Evolutionary conservation across 176 grass and related monocot species (phyloP).

Genomic region (Cymbopogon citratus): DNA sequence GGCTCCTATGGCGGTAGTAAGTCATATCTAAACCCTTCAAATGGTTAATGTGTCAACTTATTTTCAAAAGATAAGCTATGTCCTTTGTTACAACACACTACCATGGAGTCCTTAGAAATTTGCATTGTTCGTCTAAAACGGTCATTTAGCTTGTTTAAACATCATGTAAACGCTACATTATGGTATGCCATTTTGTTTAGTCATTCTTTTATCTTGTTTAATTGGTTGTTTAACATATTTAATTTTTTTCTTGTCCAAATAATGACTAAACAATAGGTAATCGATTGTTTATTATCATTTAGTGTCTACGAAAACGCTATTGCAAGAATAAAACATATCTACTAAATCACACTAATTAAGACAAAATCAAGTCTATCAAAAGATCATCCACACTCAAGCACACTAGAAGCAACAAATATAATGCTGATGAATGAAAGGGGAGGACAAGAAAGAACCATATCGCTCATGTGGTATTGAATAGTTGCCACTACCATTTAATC

Average conservation of each 20-base stretch:
- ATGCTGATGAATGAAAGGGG: not conserved
- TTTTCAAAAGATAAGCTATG: not conserved
- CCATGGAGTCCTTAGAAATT: not conserved
- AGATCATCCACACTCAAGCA: not conserved
- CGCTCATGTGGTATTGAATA: not conserved
- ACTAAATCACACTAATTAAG: not conserved
- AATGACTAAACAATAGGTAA: not conserved
- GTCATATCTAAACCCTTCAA: not conserved
- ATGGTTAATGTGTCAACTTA: not conserved
- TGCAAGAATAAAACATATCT: not conserved
- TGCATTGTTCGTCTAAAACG: not conserved
- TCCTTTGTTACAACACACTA: not conserved
- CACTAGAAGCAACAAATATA: not conserved
- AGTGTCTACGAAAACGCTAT: not conserved
- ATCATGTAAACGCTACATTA: not conserved
- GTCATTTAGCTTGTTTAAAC: not conserved
- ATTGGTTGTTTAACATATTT: not conserved
- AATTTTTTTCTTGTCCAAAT: not conserved
- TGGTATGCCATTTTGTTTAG: not conserved
- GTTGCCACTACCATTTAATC: not conserved
- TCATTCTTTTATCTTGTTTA: not conserved
- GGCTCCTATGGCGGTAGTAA: constrained; percentile 94
- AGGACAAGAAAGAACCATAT: not conserved
- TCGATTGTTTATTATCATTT: not conserved
- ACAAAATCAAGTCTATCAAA: not conserved